Percentiles rank a stretch among this genome's conserved stretches.
Evolutionary conservation across 2,329 filamentous ascomycete genomes (phyloP).

Genomic region (Venturia aucupariae): DNA sequence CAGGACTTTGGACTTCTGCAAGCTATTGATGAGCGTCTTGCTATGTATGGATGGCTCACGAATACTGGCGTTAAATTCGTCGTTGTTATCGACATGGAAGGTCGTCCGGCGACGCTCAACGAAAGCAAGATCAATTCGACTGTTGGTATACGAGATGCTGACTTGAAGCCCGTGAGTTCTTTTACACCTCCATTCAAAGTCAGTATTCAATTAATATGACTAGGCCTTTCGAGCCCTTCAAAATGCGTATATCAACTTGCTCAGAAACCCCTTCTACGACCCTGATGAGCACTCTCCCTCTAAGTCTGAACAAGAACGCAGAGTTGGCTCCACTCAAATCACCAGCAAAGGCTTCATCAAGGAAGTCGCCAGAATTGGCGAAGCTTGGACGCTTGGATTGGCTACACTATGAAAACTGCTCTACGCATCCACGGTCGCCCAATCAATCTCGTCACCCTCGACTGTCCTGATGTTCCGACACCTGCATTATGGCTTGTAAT

Average conservation of each 20-base stretch:
- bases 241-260: conserved; percentile 75
- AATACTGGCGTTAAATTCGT: conserved; percentile 92
- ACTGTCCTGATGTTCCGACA: neutral
- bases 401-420: conserved; percentile 43
- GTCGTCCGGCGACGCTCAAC: conserved; percentile 41
- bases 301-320: conserved; percentile 34
- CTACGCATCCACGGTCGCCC: neutral
- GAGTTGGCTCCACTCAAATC: conserved; percentile 54
- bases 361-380: conserved; percentile 79
- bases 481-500: conserved; percentile 28
- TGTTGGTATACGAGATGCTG: conserved; percentile 70
- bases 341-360: conserved; percentile 70
- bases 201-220: neutral
- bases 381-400: conserved; percentile 70
- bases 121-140: conserved; percentile 31
- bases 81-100: conserved; percentile 83
- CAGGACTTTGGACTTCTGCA: conserved; percentile 89
- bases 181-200: neutral
- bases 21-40: conserved; percentile 84
- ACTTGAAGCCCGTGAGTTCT: conserved; percentile 64
- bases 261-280: conserved; percentile 92
- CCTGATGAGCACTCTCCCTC: conserved; percentile 72
- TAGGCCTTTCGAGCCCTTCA: conserved; percentile 85
- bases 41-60: conserved; percentile 91
- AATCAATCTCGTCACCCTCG: neutral